phyloP scores from a whole-genome alignment of 2,329 filamentous ascomycete species.

The Arachnomyces sp. region DNA sequence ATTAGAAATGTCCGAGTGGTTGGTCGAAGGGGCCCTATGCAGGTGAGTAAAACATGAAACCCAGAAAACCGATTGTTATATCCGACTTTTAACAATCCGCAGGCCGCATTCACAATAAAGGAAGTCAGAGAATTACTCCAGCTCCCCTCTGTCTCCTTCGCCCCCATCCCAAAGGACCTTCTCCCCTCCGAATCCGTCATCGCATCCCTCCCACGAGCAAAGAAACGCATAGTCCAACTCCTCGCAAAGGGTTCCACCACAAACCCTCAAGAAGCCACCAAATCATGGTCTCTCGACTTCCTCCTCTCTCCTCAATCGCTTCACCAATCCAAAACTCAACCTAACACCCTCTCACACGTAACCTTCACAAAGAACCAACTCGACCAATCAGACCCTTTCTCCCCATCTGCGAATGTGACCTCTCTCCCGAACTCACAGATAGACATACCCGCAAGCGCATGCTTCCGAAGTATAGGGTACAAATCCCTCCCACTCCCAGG shows the following conservation, averaged over 20 bases:
- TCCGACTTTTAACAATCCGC: constrained; percentile 7
- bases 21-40: constrained; percentile 78
- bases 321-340: constrained; percentile 38
- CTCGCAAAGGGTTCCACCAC: constrained; percentile 63
- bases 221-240: constrained; percentile 70
- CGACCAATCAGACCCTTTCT: constrained; percentile 44
- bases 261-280: constrained; percentile 42
- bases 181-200: constrained; percentile 55
- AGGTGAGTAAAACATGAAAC: constrained; percentile 46
- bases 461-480: constrained; percentile 94
- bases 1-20: constrained; percentile 79
- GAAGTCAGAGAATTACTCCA: constrained; percentile 83
- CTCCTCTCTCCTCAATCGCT: constrained; percentile 71
- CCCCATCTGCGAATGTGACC: constrained; percentile 38
- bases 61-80: neutral
- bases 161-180: constrained; percentile 56
- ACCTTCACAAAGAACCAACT: constrained; percentile 53
- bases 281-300: constrained; percentile 78
- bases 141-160: constrained; percentile 62
- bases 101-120: constrained; percentile 93
- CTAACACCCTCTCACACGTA: constrained; percentile 52
- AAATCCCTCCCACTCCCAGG: constrained; percentile 70
- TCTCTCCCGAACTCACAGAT: constrained; percentile 36
- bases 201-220: constrained; percentile 63
- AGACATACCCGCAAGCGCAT: constrained; percentile 57